Base-by-base conservation (phyloP, 768 basidiomycete species). In the Auriscalpium orientale region DNA sequence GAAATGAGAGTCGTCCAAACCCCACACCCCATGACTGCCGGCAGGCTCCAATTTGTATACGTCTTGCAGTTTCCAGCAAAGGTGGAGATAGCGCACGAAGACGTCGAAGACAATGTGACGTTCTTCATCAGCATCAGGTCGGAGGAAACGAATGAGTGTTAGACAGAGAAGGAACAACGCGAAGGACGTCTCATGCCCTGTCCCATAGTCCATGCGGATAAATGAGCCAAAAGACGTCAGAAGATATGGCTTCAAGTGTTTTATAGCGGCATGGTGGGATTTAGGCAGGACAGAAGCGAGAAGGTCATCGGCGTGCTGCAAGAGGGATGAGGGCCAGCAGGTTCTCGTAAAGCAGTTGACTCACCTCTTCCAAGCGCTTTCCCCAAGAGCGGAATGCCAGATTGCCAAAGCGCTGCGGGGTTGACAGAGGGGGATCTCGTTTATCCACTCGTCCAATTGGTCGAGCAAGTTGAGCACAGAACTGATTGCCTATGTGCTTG, bases 1-100 rank as follows among this genome's bases (percentile, higher is more conserved):
- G 71, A 95, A 95, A 51, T 77, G 80, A 53, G 87, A 95, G 67
- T 97, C 95, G 65, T 98, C 95, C 38, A 98, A 72, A 1, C 95
- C 97, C 97, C 95, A 99, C 0, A 98, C 95, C 4, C 97, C 97
- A 67, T 98, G 95, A 59, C 91, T 95, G 8, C 97, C 97, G 2
- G 97, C 97, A 6, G 95, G 94, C 70, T 98, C 95, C 10, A 99
- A 82, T 49, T 77, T 82, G 68, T 98, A 99, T 35, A 82, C 79
- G 59, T 93, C 89, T 67, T 98, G 94, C 15, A 98, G 76, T 55
- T 78, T 79, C 83, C 91, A 94, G 59, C 87, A 89, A 36, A 98
- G 76, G 36, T 78, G 76, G 45, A 94, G 72, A 67, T 99, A 99
- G 46, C 87, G 82, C 28, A 80, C 66, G 62, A 90, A 91, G 12